phyloP scores from a whole-genome alignment of 345 rosid genomes.

The Euphorbia peplus region DNA sequence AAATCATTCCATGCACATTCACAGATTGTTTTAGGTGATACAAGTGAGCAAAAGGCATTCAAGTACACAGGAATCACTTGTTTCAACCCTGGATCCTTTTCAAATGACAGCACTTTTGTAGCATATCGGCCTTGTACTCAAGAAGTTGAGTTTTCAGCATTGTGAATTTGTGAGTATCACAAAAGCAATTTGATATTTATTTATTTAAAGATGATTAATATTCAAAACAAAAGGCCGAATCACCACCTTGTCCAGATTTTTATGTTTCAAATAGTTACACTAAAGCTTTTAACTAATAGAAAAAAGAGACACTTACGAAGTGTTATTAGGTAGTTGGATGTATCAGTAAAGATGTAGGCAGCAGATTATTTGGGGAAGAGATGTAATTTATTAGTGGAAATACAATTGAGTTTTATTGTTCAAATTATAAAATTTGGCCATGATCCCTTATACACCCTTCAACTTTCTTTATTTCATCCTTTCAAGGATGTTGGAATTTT shows the following conservation, averaged over 20 bases:
- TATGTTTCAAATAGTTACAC: background rate
- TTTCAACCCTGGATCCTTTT: slow-evolving; percentile 89
- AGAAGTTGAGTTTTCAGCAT: slow-evolving; percentile 76
- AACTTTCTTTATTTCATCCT: no score
- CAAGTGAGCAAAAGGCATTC: slow-evolving; percentile 77
- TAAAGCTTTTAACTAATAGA: background rate
- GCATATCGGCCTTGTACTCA: slow-evolving; percentile 77
- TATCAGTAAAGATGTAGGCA: background rate
- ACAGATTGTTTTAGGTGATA: slow-evolving; percentile 85
- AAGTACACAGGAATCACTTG: slow-evolving; percentile 74
- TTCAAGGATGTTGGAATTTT: no score
- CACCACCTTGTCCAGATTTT: slow-evolving; percentile 1
- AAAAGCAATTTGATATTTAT: background rate
- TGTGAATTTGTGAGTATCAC: no score
- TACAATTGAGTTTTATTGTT: background rate
- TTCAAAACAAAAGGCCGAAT: background rate
- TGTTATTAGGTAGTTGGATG: background rate
- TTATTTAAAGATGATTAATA: background rate
- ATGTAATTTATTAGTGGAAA: background rate
- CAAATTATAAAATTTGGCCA: no score
- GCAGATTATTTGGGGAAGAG: background rate
- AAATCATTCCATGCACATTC: background rate
- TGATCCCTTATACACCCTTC: no score
- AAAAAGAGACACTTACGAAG: slow-evolving; percentile 2
- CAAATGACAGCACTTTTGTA: slow-evolving; percentile 66